Conservation (phyloP, 2,329 filamentous ascomycete species). For the Xylariaceae sp. region DNA sequence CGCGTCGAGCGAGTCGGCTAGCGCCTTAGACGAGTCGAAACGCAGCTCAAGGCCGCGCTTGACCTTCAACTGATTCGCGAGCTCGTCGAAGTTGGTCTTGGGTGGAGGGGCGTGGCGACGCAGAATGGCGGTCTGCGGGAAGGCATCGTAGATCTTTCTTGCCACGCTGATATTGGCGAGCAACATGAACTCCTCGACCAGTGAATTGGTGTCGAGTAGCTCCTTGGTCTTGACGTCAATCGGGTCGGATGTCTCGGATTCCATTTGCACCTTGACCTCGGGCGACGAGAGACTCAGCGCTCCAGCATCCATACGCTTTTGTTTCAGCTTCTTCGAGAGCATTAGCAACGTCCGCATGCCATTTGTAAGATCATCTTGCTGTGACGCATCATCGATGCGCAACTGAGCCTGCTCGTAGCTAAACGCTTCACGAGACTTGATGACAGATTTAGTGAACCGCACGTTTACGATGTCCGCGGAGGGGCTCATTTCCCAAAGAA, state of each 20-base stretch:
- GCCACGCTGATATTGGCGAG: conserved; percentile 97
- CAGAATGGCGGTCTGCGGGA: conserved; percentile 93
- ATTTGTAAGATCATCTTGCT: conserved; percentile 86
- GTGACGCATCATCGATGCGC: conserved; percentile 86
- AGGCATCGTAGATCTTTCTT: conserved; percentile 85
- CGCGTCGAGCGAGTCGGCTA: conserved; percentile 88
- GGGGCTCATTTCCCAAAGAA: conserved; percentile 85
- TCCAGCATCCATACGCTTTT: conserved; percentile 95
- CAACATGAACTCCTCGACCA: conserved; percentile 99
- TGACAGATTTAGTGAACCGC: conserved; percentile 97
- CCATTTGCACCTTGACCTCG: conserved; percentile 93
- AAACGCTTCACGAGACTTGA: conserved; percentile 94
- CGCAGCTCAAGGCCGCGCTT: conserved; percentile 82
- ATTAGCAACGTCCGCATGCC: conserved; percentile 87
- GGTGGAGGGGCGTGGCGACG: conserved; percentile 91
- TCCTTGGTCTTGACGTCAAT: conserved; percentile 96
- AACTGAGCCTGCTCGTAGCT: conserved; percentile 97
- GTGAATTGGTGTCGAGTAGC: conserved; percentile 91
- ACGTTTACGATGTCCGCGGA: conserved; percentile 84
- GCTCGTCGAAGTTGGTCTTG: conserved; percentile 95
- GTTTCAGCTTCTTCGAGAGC: conserved; percentile 90
- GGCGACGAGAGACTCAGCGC: conserved; percentile 96
- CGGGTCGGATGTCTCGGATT: conserved; percentile 94
- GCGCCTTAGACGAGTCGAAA: conserved; percentile 86
- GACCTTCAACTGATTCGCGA: conserved; percentile 86